Percentiles rank a stretch among this genome's conserved stretches.
phyloP scores from a whole-genome alignment of 345 rosid genomes.

The Noccaea bulbosa region DNA sequence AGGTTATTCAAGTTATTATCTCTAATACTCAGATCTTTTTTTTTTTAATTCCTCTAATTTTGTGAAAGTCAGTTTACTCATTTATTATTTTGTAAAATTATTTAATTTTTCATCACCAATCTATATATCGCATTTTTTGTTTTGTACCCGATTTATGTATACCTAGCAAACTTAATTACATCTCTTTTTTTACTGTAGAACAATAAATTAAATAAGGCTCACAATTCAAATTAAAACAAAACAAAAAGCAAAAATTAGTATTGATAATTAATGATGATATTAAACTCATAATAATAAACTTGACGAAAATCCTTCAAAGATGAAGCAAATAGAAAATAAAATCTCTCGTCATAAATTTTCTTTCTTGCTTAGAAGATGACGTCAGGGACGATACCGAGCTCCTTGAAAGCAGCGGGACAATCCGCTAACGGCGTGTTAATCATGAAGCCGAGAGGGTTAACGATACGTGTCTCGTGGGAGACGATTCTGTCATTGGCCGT shows the following conservation, averaged over 20 bases:
- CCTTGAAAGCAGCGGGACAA: conserved; percentile 57
- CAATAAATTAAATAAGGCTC: conserved; percentile 9
- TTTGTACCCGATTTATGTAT: not conserved
- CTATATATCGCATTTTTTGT: not conserved
- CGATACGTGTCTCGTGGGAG: conserved; percentile 46
- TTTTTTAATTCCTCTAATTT: too few species aligned
- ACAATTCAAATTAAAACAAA: conserved; percentile 11
- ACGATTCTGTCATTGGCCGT: conserved; percentile 59
- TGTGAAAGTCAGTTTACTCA: too few species aligned
- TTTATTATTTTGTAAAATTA: too few species aligned
- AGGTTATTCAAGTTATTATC: too few species aligned
- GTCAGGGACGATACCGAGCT: conserved; percentile 53
- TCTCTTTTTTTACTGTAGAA: not conserved
- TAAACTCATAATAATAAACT: conserved; percentile 19
- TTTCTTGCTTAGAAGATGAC: conserved; percentile 35
- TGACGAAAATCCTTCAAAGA: not conserved
- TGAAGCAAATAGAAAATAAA: conserved; percentile 29
- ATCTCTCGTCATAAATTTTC: conserved; percentile 20
- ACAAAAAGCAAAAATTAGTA: not conserved
- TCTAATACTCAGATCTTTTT: too few species aligned
- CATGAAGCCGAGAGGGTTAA: conserved; percentile 71
- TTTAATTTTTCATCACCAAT: not conserved
- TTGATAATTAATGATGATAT: conserved; percentile 23
- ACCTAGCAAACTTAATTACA: conserved; percentile 3
- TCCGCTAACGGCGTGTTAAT: conserved; percentile 49